Evolutionary conservation across 805 yeast genomes (phyloP), one percentile per base, ranked within the genome.

Genomic region (Saccharomycopsis sp.): DNA sequence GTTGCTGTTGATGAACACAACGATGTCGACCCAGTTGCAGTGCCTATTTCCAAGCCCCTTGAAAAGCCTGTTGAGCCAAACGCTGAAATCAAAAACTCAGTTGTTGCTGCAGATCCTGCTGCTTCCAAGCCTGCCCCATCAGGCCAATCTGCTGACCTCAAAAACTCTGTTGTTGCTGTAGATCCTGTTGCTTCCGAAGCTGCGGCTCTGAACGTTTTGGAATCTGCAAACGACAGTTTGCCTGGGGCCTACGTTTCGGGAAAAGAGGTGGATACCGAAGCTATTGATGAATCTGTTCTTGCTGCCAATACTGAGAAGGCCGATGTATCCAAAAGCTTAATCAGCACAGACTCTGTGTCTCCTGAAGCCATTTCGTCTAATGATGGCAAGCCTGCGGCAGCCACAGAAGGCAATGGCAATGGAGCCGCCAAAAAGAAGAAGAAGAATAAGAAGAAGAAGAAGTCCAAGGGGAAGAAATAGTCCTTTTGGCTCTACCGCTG

Each of bases 41-140:
- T n/a, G 16, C 2, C 46, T 40, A 40, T n/a, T n/a, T n/a, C 15
- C 15, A 40, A n/a, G 15, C 16, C 46, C 46, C 16, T 40, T 2
- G 2, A 40, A 40, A 14, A 46, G 23, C 23, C 50, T 46, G 50
- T 2, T 2, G 23, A 46, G 23, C 16, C 12, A 18, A 18, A 12
- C n/a, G 3, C 12, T 18, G 23, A 2, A 21, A 29, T 29, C 37
- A 29, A 29, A 29, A 12, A 29, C 20, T 34, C 51, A 14, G 46
- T 57, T 24, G 56, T 3, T 41, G 15, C 40, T 37, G 51, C 47
- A 37, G 18, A 24, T 14, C 18, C 18, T 1, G 15, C 23, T 53
- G 57, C 53, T 16, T 7, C 15, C 23, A 41, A 47, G 21, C 50
- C 52, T 51, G 60, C 53, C 54, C 52, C 53, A 56, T 51, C 57